Evolutionary conservation across 208 protist species (phyloP).

Genomic region (Leishmania braziliensis): DNA sequence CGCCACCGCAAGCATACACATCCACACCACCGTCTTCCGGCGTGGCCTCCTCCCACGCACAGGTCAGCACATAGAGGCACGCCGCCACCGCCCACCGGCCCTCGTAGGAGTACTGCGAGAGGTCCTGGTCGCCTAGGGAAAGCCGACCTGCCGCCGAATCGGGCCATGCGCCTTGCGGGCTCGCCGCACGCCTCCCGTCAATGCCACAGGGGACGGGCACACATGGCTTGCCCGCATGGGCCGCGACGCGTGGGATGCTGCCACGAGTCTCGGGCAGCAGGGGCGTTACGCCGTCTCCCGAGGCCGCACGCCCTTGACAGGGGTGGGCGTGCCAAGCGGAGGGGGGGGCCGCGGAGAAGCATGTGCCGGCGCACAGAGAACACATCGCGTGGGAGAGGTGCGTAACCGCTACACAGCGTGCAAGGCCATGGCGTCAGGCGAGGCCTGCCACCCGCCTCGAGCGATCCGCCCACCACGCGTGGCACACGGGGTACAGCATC

Average conservation of each 20-base stretch:
- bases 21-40: too few species aligned
- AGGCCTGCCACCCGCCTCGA: too few species aligned
- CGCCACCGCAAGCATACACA: not conserved
- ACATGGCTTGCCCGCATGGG: not conserved
- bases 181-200: not conserved
- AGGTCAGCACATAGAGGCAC: not conserved
- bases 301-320: not conserved
- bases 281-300: not conserved
- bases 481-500: not conserved
- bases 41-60: not conserved
- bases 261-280: not conserved
- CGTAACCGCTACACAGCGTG: too few species aligned
- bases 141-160: not conserved
- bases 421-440: too few species aligned
- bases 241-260: not conserved
- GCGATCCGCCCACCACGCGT: too few species aligned
- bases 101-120: not conserved
- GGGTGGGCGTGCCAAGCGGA: too few species aligned
- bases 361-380: too few species aligned
- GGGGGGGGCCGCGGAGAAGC: too few species aligned
- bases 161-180: not conserved
- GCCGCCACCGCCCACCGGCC: not conserved
- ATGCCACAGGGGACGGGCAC: not conserved
- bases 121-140: too few species aligned
- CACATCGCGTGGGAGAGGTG: too few species aligned